Evolutionary conservation across 768 basidiomycete species (phyloP).

Genomic region (Dictyophora rubrovolvata): DNA sequence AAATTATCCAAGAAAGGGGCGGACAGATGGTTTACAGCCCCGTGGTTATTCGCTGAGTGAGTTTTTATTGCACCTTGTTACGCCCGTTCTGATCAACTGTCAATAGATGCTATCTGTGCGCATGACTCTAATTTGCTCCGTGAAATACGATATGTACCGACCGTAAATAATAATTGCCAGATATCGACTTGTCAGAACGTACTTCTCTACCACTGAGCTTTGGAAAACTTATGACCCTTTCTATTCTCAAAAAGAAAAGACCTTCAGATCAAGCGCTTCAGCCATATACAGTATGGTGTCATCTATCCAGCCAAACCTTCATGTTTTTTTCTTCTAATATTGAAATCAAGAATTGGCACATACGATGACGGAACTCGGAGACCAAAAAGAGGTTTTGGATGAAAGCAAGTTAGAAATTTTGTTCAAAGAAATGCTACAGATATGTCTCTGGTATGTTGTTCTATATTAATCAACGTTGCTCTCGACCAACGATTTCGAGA

Average conservation of each 20-base stretch:
- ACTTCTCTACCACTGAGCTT: constrained; percentile 52
- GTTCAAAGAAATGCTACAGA: constrained; percentile 81
- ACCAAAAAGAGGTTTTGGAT: constrained; percentile 38
- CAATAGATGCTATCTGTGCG: constrained; percentile 64
- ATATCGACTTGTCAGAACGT: constrained; percentile 74
- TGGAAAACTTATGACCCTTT: constrained; percentile 85
- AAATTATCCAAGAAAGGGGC: constrained; percentile 34
- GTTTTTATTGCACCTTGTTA: constrained; percentile 18
- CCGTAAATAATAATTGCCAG: constrained; percentile 28
- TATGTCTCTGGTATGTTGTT: constrained; percentile 64
- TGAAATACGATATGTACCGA: background rate
- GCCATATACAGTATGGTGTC: constrained; percentile 64
- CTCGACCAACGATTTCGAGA: background rate
- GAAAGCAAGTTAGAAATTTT: constrained; percentile 48
- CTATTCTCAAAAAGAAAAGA: constrained; percentile 62
- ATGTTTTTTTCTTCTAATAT: background rate
- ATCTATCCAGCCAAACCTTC: background rate
- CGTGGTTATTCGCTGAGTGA: constrained; percentile 96
- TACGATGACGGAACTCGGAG: constrained; percentile 57
- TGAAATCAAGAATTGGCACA: constrained; percentile 52
- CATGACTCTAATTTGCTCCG: constrained; percentile 7
- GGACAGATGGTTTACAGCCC: constrained; percentile 82
- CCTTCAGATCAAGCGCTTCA: constrained; percentile 66
- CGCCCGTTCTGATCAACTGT: no score
- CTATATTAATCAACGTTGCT: background rate